These are phyloP conservation scores for Jaapia argillacea DNA, from an alignment of 768 basidiomycete genomes.

Conservation along the genomic window DNA sequence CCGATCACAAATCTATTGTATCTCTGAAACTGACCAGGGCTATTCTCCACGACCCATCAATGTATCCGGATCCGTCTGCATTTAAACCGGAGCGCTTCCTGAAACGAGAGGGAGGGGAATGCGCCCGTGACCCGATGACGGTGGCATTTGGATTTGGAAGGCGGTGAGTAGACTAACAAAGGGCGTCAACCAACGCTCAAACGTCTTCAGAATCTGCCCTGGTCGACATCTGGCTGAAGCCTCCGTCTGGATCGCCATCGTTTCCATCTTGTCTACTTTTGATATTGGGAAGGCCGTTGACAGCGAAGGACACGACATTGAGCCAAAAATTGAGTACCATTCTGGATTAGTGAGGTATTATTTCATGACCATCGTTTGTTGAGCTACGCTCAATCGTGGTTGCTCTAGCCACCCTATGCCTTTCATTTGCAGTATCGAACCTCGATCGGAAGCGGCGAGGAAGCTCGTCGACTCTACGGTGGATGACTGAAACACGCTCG, in stretches of 20 bases:
- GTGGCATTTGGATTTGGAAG: neutral
- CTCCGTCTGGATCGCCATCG: too few relatives aligned
- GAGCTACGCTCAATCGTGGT: too few relatives aligned
- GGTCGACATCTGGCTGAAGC: too few relatives aligned
- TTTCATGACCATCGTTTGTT: too few relatives aligned
- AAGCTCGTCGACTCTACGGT: too few relatives aligned
- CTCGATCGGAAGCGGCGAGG: too few relatives aligned
- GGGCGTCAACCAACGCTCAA: too few relatives aligned
- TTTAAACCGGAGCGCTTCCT: neutral
- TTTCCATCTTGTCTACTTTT: neutral
- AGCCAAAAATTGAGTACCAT: neutral
- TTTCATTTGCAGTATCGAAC: too few relatives aligned
- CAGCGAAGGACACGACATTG: neutral
- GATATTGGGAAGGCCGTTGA: neutral
- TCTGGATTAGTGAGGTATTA: too few relatives aligned
- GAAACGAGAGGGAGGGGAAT: neutral
- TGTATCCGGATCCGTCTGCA: neutral
- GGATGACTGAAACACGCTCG: too few relatives aligned
- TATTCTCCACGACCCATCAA: neutral
- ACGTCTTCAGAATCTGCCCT: too few relatives aligned
- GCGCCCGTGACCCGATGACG: neutral
- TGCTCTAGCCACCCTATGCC: too few relatives aligned
- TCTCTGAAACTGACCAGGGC: neutral
- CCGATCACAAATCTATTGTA: neutral
- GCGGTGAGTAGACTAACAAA: neutral